Evolutionary conservation across 2,329 filamentous ascomycete genomes (phyloP).

Genomic region (Trichoderma sp.): DNA sequence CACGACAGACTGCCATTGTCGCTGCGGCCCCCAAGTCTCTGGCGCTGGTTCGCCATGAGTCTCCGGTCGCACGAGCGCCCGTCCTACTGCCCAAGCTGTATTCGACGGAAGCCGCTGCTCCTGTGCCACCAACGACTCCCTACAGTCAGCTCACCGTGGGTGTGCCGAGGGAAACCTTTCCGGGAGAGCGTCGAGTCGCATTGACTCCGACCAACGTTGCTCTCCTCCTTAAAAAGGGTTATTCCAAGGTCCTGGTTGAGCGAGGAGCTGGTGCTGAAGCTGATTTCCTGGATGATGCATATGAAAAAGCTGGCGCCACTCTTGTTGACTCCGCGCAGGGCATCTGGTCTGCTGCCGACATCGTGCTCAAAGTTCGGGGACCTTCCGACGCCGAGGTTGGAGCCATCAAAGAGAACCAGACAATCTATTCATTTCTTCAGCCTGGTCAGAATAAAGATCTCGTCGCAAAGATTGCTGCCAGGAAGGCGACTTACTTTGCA

Average conservation of each 20-base stretch:
- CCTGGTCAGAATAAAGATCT: conserved; percentile 76
- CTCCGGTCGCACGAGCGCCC: conserved; percentile 33
- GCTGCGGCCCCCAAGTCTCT: conserved; percentile 35
- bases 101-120: conserved; percentile 38
- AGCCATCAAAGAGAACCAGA: conserved; percentile 67
- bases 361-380: conserved; percentile 80
- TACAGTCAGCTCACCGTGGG: conserved; percentile 76
- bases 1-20: conserved; percentile 33
- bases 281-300: conserved; percentile 76
- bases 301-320: conserved; percentile 75
- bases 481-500: conserved; percentile 75
- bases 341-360: conserved; percentile 76
- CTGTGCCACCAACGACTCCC: conserved; percentile 53
- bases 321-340: conserved; percentile 65
- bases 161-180: conserved; percentile 75
- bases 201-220: conserved; percentile 82
- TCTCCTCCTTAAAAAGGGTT: conserved; percentile 83
- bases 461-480: conserved; percentile 70
- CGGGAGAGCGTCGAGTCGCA: conserved; percentile 78
- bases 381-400: conserved; percentile 71
- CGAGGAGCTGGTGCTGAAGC: conserved; percentile 76
- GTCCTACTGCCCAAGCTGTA: conserved; percentile 34
- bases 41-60: conserved; percentile 44
- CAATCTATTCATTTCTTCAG: conserved; percentile 80
- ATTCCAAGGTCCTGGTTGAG: conserved; percentile 74